phyloP scores from a whole-genome alignment of 2,329 filamentous ascomycete genomes.

The Colletotrichum sidae region DNA sequence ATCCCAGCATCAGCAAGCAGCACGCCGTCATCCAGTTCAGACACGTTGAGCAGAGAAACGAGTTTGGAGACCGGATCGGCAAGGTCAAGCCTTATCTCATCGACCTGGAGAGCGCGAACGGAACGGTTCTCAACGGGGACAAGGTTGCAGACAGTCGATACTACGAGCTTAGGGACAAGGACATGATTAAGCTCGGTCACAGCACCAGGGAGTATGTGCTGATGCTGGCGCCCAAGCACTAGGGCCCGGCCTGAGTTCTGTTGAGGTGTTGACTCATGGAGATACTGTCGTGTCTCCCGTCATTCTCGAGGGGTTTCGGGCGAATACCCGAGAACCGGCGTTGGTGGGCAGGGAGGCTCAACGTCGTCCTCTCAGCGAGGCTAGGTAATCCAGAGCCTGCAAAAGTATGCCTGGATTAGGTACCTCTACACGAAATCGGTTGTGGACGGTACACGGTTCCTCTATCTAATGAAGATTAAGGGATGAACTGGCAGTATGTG shows the following conservation, averaged over 20 bases:
- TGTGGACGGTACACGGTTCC: too few species aligned
- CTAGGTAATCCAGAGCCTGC: too few species aligned
- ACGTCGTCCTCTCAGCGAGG: too few species aligned
- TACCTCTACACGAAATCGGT: too few species aligned
- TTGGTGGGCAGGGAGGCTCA: too few species aligned
- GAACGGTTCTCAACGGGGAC: conserved; percentile 84
- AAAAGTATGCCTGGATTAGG: too few species aligned
- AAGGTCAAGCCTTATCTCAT: conserved; percentile 89
- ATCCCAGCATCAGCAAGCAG: conserved; percentile 94
- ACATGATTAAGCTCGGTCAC: conserved; percentile 88
- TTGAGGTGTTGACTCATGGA: background rate
- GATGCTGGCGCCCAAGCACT: conserved; percentile 75
- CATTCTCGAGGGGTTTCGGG: too few species aligned
- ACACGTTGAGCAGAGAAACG: conserved; percentile 83
- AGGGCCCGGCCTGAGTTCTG: background rate
- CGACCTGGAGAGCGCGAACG: conserved; percentile 93
- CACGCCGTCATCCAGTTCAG: conserved; percentile 96
- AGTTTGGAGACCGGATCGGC: conserved; percentile 86
- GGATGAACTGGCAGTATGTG: too few species aligned
- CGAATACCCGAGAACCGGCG: too few species aligned
- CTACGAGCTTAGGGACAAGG: conserved; percentile 87
- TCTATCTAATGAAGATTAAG: too few species aligned
- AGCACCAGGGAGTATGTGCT: conserved; percentile 96
- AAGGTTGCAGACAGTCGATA: conserved; percentile 81
- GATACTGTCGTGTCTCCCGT: background rate